Percentiles rank a stretch among this genome's conserved stretches.
Evolutionary conservation across 2,329 filamentous ascomycete genomes (phyloP).

Genomic region (Fusarium papillatum): DNA sequence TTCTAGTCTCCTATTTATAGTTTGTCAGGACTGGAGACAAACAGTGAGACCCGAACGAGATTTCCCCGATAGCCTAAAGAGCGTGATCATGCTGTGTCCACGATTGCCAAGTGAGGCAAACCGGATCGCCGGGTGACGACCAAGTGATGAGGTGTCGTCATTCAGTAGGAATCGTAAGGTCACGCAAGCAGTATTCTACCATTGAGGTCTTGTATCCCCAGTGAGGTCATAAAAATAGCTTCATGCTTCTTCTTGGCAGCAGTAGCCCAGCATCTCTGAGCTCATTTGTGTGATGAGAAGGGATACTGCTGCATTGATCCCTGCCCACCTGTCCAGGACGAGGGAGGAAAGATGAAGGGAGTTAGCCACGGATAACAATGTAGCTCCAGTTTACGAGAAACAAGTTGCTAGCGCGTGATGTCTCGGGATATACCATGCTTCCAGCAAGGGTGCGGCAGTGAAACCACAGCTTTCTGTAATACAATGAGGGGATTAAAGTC

Average conservation of each 20-base stretch:
- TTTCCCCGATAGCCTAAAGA: background rate
- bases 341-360: background rate
- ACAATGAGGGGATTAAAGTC: background rate
- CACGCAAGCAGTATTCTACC: background rate
- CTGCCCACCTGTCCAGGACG: background rate
- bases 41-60: background rate
- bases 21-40: background rate
- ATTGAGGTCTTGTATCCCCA: background rate
- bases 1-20: slow-evolving; percentile 29
- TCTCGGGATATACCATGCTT: background rate
- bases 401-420: background rate
- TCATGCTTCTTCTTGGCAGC: slow-evolving; percentile 17
- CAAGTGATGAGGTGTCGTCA: slow-evolving; percentile 9
- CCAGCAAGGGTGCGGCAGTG: slow-evolving; percentile 17
- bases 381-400: background rate
- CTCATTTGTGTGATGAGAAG: slow-evolving; percentile 8
- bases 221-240: slow-evolving; percentile 9
- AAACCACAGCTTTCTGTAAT: slow-evolving; percentile 12
- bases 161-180: slow-evolving; percentile 11
- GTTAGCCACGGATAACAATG: background rate
- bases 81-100: slow-evolving; percentile 1
- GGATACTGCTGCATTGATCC: slow-evolving; percentile 12
- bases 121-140: slow-evolving; percentile 7
- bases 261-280: background rate
- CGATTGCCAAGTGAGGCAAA: slow-evolving; percentile 12